Evolutionary conservation across 148 eudicot genomes (phyloP).

Genomic region (Rhododendron griersonianum): DNA sequence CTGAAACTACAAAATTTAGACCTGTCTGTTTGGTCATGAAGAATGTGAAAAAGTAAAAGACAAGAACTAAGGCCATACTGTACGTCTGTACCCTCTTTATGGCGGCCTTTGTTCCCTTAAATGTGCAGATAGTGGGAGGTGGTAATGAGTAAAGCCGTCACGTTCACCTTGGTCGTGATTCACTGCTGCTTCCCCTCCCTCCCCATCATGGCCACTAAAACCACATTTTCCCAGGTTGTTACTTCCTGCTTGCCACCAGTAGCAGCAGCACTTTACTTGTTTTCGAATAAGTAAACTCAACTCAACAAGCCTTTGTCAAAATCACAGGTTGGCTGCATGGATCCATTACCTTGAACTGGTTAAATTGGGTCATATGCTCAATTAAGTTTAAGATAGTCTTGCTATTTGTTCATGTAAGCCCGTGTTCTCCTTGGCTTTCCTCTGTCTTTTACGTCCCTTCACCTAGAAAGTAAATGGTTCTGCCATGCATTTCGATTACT

Average conservation of each 20-base stretch:
- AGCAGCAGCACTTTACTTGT: neutral
- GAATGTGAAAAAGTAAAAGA: neutral
- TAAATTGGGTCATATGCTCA: neutral
- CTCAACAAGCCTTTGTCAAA: neutral
- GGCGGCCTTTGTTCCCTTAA: neutral
- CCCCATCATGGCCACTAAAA: neutral
- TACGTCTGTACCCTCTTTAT: neutral
- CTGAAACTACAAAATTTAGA: neutral
- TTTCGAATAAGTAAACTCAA: neutral
- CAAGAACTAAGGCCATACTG: neutral
- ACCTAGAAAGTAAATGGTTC: neutral
- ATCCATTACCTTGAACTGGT: neutral
- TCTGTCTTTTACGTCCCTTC: neutral
- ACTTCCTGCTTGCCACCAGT: neutral
- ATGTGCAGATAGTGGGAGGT: neutral
- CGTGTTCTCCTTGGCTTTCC: neutral
- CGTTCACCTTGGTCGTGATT: neutral
- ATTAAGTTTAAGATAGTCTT: neutral
- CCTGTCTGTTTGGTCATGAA: neutral
- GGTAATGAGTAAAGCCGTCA: neutral
- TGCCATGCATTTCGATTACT: neutral
- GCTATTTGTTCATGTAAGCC: neutral
- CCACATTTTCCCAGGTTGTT: slow-evolving; percentile 1
- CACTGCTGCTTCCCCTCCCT: neutral
- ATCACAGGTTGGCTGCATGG: neutral